A percentile compares a stretch with the other conserved stretches of the same genome.
Evolutionary conservation across 2,329 filamentous ascomycete species (phyloP).

Genomic region (Pseudocercospora eumusae): DNA sequence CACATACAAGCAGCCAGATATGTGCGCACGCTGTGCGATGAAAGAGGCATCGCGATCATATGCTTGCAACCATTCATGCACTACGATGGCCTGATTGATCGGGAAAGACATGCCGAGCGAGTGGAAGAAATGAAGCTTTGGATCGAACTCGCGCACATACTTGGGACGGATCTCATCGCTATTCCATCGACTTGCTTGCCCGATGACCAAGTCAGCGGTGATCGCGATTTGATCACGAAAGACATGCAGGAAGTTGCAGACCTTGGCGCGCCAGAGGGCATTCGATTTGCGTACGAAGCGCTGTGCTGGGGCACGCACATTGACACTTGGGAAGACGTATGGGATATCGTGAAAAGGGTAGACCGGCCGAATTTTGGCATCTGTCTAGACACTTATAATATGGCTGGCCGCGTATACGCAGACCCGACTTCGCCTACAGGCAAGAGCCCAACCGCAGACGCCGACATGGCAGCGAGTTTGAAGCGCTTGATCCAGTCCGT

Average conservation of each 20-base stretch:
- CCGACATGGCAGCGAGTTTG: slow-evolving; percentile 58
- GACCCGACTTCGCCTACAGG: slow-evolving; percentile 62
- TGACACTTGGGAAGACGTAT: slow-evolving; percentile 71
- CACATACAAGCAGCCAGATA: slow-evolving; percentile 58
- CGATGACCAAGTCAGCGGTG: slow-evolving; percentile 52
- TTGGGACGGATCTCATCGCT: slow-evolving; percentile 71
- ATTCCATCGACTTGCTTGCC: slow-evolving; percentile 72
- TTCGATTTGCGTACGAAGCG: slow-evolving; percentile 73
- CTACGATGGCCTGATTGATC: slow-evolving; percentile 72
- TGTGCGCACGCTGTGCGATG: slow-evolving; percentile 60
- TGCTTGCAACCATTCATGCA: slow-evolving; percentile 76
- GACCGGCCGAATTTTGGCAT: slow-evolving; percentile 72
- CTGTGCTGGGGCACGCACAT: slow-evolving; percentile 71
- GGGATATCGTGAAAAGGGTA: slow-evolving; percentile 66
- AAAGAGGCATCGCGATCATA: slow-evolving; percentile 60
- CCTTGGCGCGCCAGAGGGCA: slow-evolving; percentile 59
- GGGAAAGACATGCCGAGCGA: slow-evolving; percentile 57
- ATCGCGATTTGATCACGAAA: slow-evolving; percentile 58
- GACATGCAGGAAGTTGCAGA: slow-evolving; percentile 69
- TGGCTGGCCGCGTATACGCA: slow-evolving; percentile 69
- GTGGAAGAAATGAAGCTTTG: slow-evolving; percentile 67
- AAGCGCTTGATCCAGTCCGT: slow-evolving; percentile 56
- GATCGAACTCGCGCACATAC: slow-evolving; percentile 64
- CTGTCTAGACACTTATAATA: slow-evolving; percentile 78
- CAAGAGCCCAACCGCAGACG: slow-evolving; percentile 57